A percentile compares a stretch with the other conserved stretches of the same genome.
These are phyloP conservation scores for Globisporangium lucens DNA, from an alignment of 352 stramenopile species.

Conservation along the genomic window DNA sequence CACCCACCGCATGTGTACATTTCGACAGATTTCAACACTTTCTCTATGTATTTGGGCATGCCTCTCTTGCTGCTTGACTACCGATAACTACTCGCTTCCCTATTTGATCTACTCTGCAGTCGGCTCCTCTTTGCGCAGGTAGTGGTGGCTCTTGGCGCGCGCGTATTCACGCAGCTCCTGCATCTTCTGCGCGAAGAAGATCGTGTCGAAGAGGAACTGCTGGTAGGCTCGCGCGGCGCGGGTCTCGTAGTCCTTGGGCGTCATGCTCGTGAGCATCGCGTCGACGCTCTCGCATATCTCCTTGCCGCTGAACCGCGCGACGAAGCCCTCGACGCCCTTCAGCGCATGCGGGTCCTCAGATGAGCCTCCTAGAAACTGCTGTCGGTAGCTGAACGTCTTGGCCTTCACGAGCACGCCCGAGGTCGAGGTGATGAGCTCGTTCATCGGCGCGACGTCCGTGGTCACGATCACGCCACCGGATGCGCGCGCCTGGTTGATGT, in stretches of 20 bases:
- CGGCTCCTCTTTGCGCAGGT: slow-evolving; percentile 4
- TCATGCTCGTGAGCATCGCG: slow-evolving; percentile 30
- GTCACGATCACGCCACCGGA: slow-evolving; percentile 46
- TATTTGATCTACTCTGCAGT: not conserved
- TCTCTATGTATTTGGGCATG: slow-evolving; percentile 6
- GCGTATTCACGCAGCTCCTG: slow-evolving; percentile 36
- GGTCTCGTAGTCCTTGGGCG: slow-evolving; percentile 26
- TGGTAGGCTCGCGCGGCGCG: slow-evolving; percentile 36
- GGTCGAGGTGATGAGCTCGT: slow-evolving; percentile 44
- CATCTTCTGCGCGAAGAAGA: slow-evolving; percentile 64
- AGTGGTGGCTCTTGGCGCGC: slow-evolving; percentile 22
- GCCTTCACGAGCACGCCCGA: slow-evolving; percentile 40
- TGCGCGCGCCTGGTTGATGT: slow-evolving; percentile 60
- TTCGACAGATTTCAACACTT: not conserved
- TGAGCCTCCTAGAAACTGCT: slow-evolving; percentile 33
- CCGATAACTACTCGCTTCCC: not conserved
- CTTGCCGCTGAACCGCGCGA: slow-evolving; percentile 30
- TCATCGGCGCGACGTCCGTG: slow-evolving; percentile 54
- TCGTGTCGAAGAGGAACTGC: slow-evolving; percentile 61
- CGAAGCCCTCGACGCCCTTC: slow-evolving; percentile 33
- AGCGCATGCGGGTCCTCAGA: slow-evolving; percentile 23
- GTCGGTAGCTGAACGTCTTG: slow-evolving; percentile 8
- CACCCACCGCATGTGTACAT: not conserved
- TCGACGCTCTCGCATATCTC: slow-evolving; percentile 46
- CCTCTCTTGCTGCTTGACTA: not conserved